These are phyloP conservation scores for Vigna unguiculata DNA, from an alignment of 306 rosid genomes.

Conservation along the genomic window DNA sequence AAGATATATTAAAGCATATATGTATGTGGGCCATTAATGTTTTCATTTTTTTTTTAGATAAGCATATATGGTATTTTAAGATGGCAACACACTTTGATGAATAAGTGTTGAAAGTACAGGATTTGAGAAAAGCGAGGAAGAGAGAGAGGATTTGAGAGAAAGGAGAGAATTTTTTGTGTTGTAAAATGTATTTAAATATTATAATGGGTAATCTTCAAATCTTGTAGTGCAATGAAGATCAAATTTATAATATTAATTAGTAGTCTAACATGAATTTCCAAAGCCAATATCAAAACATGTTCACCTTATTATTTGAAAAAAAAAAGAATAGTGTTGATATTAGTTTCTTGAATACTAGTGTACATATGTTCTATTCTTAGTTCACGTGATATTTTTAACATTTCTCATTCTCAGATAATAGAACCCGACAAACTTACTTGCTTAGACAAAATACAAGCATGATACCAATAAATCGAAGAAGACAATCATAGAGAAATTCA, in stretches of 20 bases:
- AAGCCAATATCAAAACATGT: no score
- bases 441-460: no score
- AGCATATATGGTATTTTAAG: slow-evolving; percentile 48
- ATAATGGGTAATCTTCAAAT: not conserved
- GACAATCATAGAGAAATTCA: no score
- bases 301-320: no score
- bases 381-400: no score
- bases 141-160: slow-evolving; percentile 33
- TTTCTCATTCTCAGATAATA: no score
- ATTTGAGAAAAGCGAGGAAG: slow-evolving; percentile 28
- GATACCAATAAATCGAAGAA: no score
- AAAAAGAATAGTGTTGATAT: no score
- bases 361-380: no score
- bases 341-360: no score
- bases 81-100: slow-evolving; percentile 43
- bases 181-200: slow-evolving; percentile 14
- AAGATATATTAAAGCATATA: slow-evolving; percentile 53
- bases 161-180: slow-evolving; percentile 26
- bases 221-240: slow-evolving; percentile 28
- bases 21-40: slow-evolving; percentile 54
- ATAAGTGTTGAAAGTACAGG: slow-evolving; percentile 45
- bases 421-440: no score
- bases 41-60: not conserved
- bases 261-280: not conserved
- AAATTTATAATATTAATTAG: slow-evolving; percentile 9